A percentile compares a stretch with the other conserved stretches of the same genome.
Conservation (phyloP, 768 basidiomycete genomes). For the Xanthoconium purpureum region DNA sequence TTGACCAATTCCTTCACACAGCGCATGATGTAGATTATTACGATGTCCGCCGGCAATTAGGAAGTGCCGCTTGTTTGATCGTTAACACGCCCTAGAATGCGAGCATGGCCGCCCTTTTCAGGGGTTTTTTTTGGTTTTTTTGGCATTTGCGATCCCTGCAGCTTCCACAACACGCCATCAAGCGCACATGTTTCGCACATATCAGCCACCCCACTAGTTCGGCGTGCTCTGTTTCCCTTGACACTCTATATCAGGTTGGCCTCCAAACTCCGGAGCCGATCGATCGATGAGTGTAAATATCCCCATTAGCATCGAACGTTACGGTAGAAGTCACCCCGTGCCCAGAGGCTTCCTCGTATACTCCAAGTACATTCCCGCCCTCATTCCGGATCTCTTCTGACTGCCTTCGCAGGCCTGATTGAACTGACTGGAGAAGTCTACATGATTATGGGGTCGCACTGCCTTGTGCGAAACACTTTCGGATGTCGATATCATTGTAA, state of each 20-base stretch:
- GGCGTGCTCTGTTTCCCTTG: conserved; percentile 4
- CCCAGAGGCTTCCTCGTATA: conserved; percentile 1
- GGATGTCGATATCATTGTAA: neutral
- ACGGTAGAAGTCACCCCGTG: conserved; percentile 5
- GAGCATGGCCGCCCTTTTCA: conserved; percentile 2
- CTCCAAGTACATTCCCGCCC: conserved; percentile 8
- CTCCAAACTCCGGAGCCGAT: conserved; percentile 12
- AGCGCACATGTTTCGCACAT: neutral
- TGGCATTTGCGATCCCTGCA: too few species aligned
- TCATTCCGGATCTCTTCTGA: conserved; percentile 8
- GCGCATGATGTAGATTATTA: conserved; percentile 98
- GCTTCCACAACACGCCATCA: too few species aligned
- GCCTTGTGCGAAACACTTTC: conserved; percentile 7
- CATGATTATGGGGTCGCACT: conserved; percentile 4
- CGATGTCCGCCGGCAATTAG: conserved; percentile 83
- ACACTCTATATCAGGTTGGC: conserved; percentile 10
- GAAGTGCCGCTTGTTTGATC: conserved; percentile 69
- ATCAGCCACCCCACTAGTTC: neutral
- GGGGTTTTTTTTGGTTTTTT: neutral
- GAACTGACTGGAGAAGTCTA: conserved; percentile 2
- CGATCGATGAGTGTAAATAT: conserved; percentile 18
- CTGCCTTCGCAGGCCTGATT: conserved; percentile 7
- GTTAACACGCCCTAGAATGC: conserved; percentile 31
- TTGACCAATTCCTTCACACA: conserved; percentile 35
- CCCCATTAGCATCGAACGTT: conserved; percentile 18